A percentile compares a stretch with the other conserved stretches of the same genome.
phyloP scores from a whole-genome alignment of 768 basidiomycete genomes.

The Rhodocollybia butyracea region DNA sequence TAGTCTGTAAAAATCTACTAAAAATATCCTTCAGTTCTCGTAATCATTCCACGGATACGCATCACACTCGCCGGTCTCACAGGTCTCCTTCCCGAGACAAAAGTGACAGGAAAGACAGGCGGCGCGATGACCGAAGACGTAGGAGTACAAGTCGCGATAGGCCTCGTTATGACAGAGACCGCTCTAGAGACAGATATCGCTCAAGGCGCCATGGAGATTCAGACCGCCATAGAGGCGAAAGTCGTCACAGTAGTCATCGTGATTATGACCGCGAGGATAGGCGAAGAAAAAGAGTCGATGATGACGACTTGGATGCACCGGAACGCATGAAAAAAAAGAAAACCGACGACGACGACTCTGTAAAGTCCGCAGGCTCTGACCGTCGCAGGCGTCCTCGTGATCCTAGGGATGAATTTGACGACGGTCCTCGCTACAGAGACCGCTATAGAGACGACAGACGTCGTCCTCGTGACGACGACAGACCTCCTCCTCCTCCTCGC shows the following conservation, averaged over 20 bases:
- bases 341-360: conserved; percentile 45
- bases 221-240: conserved; percentile 48
- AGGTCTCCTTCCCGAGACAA: conserved; percentile 67
- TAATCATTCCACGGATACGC: conserved; percentile 75
- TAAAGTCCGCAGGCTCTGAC: conserved; percentile 26
- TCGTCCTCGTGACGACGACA: conserved; percentile 41
- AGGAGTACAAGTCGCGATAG: conserved; percentile 64
- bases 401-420: conserved; percentile 63
- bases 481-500: conserved; percentile 21
- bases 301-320: conserved; percentile 41
- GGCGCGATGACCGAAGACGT: conserved; percentile 57
- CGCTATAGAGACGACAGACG: conserved; percentile 35
- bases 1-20: background rate
- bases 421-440: conserved; percentile 42
- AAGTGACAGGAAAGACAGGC: conserved; percentile 49
- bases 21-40: conserved; percentile 46
- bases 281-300: conserved; percentile 67
- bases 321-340: conserved; percentile 66
- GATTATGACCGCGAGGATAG: conserved; percentile 54
- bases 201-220: conserved; percentile 48
- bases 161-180: conserved; percentile 53
- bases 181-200: conserved; percentile 48
- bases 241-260: conserved; percentile 49
- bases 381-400: conserved; percentile 47
- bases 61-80: conserved; percentile 68